phyloP scores from a whole-genome alignment of 2,329 filamentous ascomycete species.

The Pseudogymnoascus sp. region DNA sequence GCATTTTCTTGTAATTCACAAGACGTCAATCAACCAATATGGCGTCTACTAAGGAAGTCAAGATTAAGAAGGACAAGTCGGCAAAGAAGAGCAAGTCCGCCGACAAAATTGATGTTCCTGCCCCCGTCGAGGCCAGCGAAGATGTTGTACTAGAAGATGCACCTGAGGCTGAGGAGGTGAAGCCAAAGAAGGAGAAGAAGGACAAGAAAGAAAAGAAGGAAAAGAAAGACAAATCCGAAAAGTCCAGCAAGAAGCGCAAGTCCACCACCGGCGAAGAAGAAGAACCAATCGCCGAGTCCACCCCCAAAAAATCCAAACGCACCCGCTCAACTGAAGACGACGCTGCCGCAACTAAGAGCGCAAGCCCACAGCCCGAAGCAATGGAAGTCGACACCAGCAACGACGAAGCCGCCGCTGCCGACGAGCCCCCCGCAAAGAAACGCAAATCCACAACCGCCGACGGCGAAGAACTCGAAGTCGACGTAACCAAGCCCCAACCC shows the following conservation, averaged over 20 bases:
- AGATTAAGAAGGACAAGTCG: constrained; percentile 15
- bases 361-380: constrained; percentile 11
- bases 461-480: constrained; percentile 75
- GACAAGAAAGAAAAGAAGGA: constrained; percentile 15
- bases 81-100: constrained; percentile 24
- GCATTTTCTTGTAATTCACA: not conserved
- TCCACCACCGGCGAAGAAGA: constrained; percentile 32
- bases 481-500: constrained; percentile 82
- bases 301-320: not conserved
- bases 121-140: not conserved
- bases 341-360: constrained; percentile 7
- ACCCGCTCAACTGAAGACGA: not conserved
- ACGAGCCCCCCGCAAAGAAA: constrained; percentile 42
- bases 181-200: constrained; percentile 16
- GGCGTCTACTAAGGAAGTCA: constrained; percentile 6
- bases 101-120: constrained; percentile 14
- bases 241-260: constrained; percentile 37
- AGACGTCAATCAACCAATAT: not conserved
- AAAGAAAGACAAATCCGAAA: constrained; percentile 27
- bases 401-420: not conserved
- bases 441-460: constrained; percentile 52
- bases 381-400: not conserved
- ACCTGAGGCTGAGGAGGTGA: not conserved
- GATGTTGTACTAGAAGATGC: not conserved
- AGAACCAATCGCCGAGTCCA: not conserved